Conservation (phyloP, 2,329 filamentous ascomycete species). For the Pyrenophora teres region DNA sequence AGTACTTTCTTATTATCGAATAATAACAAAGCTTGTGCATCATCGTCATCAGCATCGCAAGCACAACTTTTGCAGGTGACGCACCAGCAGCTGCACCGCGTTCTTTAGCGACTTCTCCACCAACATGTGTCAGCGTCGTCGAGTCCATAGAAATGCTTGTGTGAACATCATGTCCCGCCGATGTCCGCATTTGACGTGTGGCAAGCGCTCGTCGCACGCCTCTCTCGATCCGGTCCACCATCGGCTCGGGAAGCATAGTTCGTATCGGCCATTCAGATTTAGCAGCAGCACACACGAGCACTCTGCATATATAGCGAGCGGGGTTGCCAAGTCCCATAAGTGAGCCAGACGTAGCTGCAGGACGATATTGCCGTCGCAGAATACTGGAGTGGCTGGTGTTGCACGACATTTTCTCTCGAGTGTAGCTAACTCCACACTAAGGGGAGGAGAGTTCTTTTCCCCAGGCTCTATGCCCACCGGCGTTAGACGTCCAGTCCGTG, state of each 20-base stretch:
- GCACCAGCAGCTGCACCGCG: no score
- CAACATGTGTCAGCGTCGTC: no score
- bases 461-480: background rate
- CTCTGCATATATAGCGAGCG: background rate
- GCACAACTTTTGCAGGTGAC: no score
- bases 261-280: background rate
- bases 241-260: background rate
- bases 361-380: background rate
- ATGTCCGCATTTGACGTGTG: background rate
- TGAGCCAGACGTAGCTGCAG: background rate
- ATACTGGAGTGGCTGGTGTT: background rate
- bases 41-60: no score
- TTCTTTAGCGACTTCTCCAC: no score
- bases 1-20: no score
- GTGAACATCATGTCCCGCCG: background rate
- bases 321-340: background rate
- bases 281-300: background rate
- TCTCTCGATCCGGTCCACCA: background rate
- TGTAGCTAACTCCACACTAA: background rate
- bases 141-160: background rate
- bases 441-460: background rate
- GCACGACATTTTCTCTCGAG: background rate
- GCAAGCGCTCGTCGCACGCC: background rate
- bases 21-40: no score
- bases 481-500: slow-evolving; percentile 1